phyloP scores from a whole-genome alignment of 345 rosid genomes.

The Sonneratia alba region DNA sequence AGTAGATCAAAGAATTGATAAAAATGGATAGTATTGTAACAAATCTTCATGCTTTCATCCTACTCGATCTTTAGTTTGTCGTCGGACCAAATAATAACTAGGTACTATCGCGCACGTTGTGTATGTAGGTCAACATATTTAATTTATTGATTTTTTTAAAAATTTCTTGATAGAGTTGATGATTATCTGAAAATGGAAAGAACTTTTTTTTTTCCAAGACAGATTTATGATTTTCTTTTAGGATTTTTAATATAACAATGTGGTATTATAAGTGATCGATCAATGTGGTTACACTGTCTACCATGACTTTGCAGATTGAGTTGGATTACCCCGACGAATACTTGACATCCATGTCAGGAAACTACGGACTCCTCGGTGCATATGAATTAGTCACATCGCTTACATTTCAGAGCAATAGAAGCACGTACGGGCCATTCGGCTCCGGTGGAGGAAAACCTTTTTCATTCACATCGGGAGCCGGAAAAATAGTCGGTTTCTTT shows the following conservation, averaged over 20 bases:
- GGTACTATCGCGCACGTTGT: neutral
- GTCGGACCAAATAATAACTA: neutral
- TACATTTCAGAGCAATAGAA: constrained; percentile 6
- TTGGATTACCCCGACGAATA: constrained; percentile 1
- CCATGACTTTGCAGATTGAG: neutral
- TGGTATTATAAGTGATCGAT: no score
- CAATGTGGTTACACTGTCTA: neutral
- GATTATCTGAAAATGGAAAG: no score
- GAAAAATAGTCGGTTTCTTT: neutral
- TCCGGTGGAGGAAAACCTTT: neutral
- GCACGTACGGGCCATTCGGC: neutral
- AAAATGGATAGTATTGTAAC: no score
- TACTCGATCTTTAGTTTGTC: no score
- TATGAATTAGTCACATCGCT: neutral
- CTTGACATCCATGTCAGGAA: neutral
- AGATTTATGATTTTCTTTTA: no score
- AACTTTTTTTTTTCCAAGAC: no score
- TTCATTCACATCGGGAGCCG: neutral
- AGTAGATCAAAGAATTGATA: neutral
- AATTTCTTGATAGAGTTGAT: no score
- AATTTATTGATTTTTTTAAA: no score
- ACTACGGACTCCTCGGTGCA: neutral
- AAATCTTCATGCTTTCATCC: no score
- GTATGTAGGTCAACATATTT: no score
- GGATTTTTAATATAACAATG: no score